Conservation (phyloP, 768 basidiomycete species). For the Butyriboletus loyo region DNA sequence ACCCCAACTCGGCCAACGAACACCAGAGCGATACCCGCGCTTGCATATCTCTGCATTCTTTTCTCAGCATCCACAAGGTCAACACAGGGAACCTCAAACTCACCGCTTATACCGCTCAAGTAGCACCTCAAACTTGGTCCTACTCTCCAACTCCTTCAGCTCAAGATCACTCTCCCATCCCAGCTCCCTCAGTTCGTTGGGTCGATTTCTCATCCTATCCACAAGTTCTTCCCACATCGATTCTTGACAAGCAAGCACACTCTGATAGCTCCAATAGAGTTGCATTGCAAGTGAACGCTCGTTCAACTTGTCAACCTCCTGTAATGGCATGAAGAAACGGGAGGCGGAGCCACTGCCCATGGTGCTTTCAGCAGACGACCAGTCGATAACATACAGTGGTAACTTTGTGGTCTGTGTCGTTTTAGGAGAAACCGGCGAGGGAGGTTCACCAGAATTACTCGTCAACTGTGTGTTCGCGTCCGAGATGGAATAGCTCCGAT, state of each 20-base stretch:
- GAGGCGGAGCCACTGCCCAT: constrained; percentile 31
- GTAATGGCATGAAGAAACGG: constrained; percentile 37
- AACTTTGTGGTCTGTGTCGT: constrained; percentile 11
- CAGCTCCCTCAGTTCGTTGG: constrained; percentile 48
- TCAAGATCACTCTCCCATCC: constrained; percentile 75
- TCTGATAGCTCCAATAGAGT: constrained; percentile 59
- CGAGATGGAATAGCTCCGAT: constrained; percentile 27
- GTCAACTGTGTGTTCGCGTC: constrained; percentile 24
- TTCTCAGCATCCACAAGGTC: background rate
- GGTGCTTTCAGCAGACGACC: constrained; percentile 44
- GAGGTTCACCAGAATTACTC: constrained; percentile 15
- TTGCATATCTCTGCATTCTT: constrained; percentile 55
- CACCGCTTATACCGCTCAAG: constrained; percentile 57
- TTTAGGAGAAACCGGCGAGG: constrained; percentile 18
- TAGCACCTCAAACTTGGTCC: constrained; percentile 57
- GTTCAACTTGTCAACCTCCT: constrained; percentile 45
- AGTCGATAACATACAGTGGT: constrained; percentile 45
- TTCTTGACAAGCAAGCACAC: constrained; percentile 64
- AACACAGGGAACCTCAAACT: constrained; percentile 18
- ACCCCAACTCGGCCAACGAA: constrained; percentile 56
- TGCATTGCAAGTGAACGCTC: constrained; percentile 71
- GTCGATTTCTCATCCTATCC: constrained; percentile 56
- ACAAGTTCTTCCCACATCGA: constrained; percentile 77
- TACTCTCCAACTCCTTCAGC: constrained; percentile 51
- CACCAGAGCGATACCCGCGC: constrained; percentile 62